phyloP scores from a whole-genome alignment of 306 rosid genomes.

The Pterocarpus macrocarpus region DNA sequence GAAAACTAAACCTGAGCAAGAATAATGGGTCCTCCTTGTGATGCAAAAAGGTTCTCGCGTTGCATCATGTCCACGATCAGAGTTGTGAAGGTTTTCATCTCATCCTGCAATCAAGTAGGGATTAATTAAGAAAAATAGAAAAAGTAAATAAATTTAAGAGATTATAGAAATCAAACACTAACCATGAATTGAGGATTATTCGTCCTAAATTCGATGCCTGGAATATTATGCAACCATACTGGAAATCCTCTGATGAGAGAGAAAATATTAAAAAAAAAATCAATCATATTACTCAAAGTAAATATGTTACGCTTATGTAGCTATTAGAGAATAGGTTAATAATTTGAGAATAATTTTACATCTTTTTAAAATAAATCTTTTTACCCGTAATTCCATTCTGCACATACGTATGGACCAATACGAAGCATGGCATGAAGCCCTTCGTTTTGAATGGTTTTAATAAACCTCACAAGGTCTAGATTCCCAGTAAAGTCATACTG shows the following conservation, averaged over 20 bases:
- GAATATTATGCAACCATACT: constrained; percentile 61
- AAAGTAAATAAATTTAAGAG: background rate
- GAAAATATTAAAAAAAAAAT: background rate
- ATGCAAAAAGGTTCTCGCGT: constrained; percentile 48
- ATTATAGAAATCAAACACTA: background rate
- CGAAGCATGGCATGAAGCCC: constrained; percentile 53
- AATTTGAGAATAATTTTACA: too few relatives aligned
- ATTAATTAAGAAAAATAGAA: background rate
- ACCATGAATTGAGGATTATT: constrained; percentile 47
- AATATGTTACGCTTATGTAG: too few relatives aligned
- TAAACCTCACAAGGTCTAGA: constrained; percentile 41
- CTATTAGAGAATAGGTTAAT: too few relatives aligned
- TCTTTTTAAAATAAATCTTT: background rate
- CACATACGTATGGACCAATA: constrained; percentile 67
- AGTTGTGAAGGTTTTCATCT: constrained; percentile 47
- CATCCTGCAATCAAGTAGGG: constrained; percentile 14
- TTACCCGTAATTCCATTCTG: constrained; percentile 69
- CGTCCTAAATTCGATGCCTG: constrained; percentile 52
- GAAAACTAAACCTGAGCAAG: constrained; percentile 48
- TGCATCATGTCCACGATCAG: constrained; percentile 46
- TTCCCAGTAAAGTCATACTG: constrained; percentile 59
- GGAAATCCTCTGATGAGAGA: constrained; percentile 55
- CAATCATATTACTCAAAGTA: background rate
- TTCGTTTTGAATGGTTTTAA: constrained; percentile 42
- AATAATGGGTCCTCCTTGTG: constrained; percentile 62